These are phyloP conservation scores for Dendrocalamus latiflorus DNA, from an alignment of 202 grass and related monocot species.

Conservation along the genomic window DNA sequence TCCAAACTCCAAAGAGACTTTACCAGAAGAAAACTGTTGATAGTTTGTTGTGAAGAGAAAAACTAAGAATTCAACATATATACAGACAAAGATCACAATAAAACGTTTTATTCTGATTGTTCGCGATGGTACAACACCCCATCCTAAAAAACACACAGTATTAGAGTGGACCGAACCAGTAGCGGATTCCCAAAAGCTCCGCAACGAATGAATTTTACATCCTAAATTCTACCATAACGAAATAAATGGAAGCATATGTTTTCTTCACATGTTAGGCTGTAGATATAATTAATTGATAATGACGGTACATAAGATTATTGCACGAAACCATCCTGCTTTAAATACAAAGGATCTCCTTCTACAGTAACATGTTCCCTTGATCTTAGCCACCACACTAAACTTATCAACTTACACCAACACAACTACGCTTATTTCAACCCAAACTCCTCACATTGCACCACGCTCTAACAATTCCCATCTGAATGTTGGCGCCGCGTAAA, in stretches of 20 bases:
- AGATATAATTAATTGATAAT: conserved; percentile 35
- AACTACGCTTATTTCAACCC: conserved; percentile 32
- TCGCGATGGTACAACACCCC: not conserved
- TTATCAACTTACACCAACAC: conserved; percentile 27
- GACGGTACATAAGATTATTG: conserved; percentile 25
- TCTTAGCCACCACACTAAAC: conserved; percentile 24
- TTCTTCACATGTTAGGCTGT: conserved; percentile 12
- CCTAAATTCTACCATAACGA: not conserved
- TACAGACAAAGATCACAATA: not conserved
- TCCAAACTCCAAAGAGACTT: not conserved
- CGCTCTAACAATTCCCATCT: conserved; percentile 90
- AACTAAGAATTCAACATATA: not conserved
- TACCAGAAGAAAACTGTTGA: not conserved
- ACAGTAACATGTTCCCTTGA: conserved; percentile 22
- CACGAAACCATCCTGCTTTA: conserved; percentile 25
- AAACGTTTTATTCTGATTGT: not conserved
- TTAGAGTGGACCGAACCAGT: too few relatives aligned
- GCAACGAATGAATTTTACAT: conserved; percentile 19
- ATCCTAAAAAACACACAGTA: not conserved
- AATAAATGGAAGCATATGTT: not conserved
- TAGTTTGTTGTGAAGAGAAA: not conserved
- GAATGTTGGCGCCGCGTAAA: conserved; percentile 72
- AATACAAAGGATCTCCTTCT: conserved; percentile 13
- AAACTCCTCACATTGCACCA: conserved; percentile 60
- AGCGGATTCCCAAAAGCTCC: not conserved